Conservation (phyloP, 352 stramenopile species). For the Pythium coloratum region DNA sequence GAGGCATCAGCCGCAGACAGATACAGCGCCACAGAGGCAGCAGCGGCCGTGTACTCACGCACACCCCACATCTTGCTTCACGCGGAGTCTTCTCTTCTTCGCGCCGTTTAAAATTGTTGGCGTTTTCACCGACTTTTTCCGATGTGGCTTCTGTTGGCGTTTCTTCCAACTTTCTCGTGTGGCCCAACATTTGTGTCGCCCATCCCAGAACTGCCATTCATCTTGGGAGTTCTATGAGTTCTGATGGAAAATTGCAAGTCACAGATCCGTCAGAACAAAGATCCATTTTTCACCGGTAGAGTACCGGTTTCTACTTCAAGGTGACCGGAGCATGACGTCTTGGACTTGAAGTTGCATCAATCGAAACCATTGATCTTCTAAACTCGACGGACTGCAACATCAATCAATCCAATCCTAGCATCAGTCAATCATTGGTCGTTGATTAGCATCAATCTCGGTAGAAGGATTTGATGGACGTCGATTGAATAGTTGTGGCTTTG, state of each 20-base stretch:
- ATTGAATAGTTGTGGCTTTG: not conserved
- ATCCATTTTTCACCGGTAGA: slow-evolving; percentile 20
- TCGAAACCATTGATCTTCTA: not conserved
- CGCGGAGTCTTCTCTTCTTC: not conserved
- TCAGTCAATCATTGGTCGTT: not conserved
- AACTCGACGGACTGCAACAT: not conserved
- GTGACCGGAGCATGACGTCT: not conserved
- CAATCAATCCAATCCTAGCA: not conserved
- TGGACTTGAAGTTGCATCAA: not conserved
- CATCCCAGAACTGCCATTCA: not conserved
- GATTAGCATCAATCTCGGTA: not conserved
- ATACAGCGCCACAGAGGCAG: not conserved
- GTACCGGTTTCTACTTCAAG: slow-evolving; percentile 24
- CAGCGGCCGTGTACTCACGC: not conserved
- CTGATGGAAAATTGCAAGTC: slow-evolving; percentile 5
- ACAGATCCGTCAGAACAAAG: slow-evolving; percentile 3
- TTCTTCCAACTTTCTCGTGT: not conserved
- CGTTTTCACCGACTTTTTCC: not conserved
- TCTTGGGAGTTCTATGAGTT: not conserved
- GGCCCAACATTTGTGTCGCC: no score
- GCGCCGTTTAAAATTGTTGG: not conserved
- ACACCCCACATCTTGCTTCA: not conserved
- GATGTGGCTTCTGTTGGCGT: not conserved
- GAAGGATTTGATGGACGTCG: not conserved
- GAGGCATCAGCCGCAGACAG: not conserved